Percentiles rank a stretch among this genome's conserved stretches.
Evolutionary conservation across 169 alveolate genomes (phyloP).

Genomic region (Amoebophrya sp.): DNA sequence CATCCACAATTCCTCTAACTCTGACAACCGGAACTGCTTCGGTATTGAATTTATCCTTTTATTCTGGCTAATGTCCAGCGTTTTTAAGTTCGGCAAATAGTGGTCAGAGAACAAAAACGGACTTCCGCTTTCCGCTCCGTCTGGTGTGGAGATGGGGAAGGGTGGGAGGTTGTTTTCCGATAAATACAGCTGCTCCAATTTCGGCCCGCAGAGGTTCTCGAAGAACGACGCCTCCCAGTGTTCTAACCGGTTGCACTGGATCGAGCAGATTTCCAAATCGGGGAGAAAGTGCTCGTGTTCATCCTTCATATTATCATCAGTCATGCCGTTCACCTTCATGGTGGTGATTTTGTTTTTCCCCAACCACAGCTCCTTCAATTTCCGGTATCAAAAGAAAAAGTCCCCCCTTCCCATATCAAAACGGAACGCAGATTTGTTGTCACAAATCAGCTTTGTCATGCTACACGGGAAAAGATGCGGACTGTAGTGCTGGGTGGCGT

Average conservation of each 20-base stretch:
- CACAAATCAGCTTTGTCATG: too few relatives aligned
- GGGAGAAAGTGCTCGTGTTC: conserved; percentile 26
- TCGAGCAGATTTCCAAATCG: conserved; percentile 41
- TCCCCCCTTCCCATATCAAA: too few relatives aligned
- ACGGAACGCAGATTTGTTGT: too few relatives aligned
- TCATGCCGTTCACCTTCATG: conserved; percentile 32
- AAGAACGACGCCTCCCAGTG: conserved; percentile 49
- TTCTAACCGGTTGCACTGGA: conserved; percentile 58
- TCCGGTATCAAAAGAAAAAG: too few relatives aligned
- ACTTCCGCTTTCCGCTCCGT: neutral
- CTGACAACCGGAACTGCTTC: conserved; percentile 42
- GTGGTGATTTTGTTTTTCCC: conserved; percentile 70
- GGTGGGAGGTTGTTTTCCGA: neutral
- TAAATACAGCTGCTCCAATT: conserved; percentile 53
- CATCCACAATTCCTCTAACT: conserved; percentile 58
- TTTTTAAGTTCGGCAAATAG: conserved; percentile 42
- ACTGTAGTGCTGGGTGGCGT: too few relatives aligned
- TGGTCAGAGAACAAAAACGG: neutral
- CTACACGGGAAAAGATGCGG: too few relatives aligned
- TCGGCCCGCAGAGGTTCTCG: conserved; percentile 35
- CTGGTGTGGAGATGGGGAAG: neutral
- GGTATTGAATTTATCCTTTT: conserved; percentile 43
- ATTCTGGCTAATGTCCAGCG: conserved; percentile 55
- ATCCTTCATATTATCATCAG: neutral
- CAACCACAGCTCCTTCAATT: conserved; percentile 70